Conservation (phyloP, 2,329 filamentous ascomycete genomes). For the Trichoderma sp. region DNA sequence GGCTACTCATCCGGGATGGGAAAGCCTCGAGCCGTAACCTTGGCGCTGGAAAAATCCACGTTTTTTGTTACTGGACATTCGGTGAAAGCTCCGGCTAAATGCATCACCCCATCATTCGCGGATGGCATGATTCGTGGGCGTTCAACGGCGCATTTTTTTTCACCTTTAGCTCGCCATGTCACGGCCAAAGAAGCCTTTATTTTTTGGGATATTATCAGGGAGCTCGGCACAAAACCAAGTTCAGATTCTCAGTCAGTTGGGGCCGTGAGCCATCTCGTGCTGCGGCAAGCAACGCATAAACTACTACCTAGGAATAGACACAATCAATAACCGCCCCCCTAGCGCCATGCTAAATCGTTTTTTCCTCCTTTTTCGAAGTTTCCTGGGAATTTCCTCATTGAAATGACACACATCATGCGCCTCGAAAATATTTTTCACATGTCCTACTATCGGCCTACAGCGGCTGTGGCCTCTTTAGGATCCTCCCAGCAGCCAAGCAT, state of each 20-base stretch:
- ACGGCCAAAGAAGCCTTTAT: neutral
- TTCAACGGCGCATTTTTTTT: neutral
- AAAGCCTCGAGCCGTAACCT: neutral
- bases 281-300: neutral
- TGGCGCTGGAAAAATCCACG: slow-evolving; percentile 22
- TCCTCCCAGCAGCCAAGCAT: slow-evolving; percentile 19
- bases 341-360: slow-evolving; percentile 5
- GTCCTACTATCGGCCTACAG: neutral
- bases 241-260: neutral
- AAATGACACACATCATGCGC: neutral
- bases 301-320: neutral
- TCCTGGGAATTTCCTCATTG: neutral
- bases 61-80: slow-evolving; percentile 8
- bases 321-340: neutral
- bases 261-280: neutral
- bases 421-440: neutral
- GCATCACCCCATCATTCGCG: slow-evolving; percentile 3
- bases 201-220: neutral
- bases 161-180: neutral
- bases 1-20: neutral
- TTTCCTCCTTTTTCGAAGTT: neutral
- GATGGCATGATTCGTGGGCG: slow-evolving; percentile 19
- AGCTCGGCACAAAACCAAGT: slow-evolving; percentile 5
- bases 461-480: neutral
- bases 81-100: slow-evolving; percentile 26